Percentiles rank a stretch among this genome's conserved stretches.
Evolutionary conservation across 2,329 filamentous ascomycete genomes (phyloP).

Genomic region (Aspergillus transmontanensis): DNA sequence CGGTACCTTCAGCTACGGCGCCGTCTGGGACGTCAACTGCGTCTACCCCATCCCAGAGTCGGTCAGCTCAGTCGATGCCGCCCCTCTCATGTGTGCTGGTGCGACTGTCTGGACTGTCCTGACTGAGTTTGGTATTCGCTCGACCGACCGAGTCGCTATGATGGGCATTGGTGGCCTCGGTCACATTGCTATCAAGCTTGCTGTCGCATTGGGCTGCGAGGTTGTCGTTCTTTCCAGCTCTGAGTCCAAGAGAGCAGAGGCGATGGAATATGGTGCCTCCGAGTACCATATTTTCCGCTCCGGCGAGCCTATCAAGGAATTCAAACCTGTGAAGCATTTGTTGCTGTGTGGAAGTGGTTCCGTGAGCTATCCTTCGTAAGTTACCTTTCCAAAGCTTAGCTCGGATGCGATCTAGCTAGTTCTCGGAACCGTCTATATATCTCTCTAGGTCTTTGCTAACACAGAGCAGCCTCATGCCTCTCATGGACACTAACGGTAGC

Average conservation of each 20-base stretch:
- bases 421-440: neutral
- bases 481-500: constrained; percentile 28
- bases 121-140: constrained; percentile 60
- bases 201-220: constrained; percentile 67
- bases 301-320: constrained; percentile 5
- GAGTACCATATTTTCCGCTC: constrained; percentile 54
- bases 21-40: constrained; percentile 32
- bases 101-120: constrained; percentile 58
- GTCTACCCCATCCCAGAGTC: constrained; percentile 24
- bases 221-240: constrained; percentile 29
- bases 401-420: too few relatives aligned
- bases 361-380: constrained; percentile 18
- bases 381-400: neutral
- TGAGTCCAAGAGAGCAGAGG: constrained; percentile 23
- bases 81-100: constrained; percentile 38
- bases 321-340: constrained; percentile 20
- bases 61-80: constrained; percentile 28
- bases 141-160: constrained; percentile 69
- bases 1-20: constrained; percentile 33
- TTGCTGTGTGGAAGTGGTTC: constrained; percentile 16
- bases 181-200: constrained; percentile 71
- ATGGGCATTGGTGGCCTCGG: constrained; percentile 71
- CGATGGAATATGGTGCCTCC: constrained; percentile 57
- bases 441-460: neutral
- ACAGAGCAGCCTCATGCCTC: constrained; percentile 17